These are phyloP conservation scores for Aristolochia contorta DNA, from an alignment of 164 flowering plant species.

Conservation along the genomic window DNA sequence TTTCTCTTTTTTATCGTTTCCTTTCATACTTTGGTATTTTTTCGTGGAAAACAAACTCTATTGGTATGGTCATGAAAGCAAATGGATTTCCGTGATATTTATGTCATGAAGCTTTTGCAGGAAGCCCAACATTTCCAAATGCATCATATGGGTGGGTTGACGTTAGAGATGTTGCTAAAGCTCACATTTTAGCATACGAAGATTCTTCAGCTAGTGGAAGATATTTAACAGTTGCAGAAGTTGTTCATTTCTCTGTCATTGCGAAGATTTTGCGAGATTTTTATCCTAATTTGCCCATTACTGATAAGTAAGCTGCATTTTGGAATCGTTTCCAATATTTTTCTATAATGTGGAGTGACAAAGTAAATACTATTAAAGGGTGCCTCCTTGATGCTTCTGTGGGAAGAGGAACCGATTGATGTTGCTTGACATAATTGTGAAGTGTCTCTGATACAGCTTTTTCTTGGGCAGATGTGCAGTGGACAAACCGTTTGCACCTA, in stretches of 20 bases:
- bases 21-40: neutral
- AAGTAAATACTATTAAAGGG: too few relatives aligned
- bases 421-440: too few relatives aligned
- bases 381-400: too few relatives aligned
- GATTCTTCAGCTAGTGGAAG: slow-evolving; percentile 52
- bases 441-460: neutral
- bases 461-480: slow-evolving; percentile 47
- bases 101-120: slow-evolving; percentile 11
- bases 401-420: too few relatives aligned
- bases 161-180: slow-evolving; percentile 53
- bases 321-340: too few relatives aligned
- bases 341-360: too few relatives aligned
- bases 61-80: neutral
- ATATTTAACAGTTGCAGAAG: slow-evolving; percentile 41
- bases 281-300: slow-evolving; percentile 31
- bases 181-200: slow-evolving; percentile 60
- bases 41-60: neutral
- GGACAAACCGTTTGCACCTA: slow-evolving; percentile 52
- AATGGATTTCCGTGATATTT: neutral
- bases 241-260: slow-evolving; percentile 26
- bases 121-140: slow-evolving; percentile 30
- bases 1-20: too few relatives aligned
- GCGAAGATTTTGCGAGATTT: slow-evolving; percentile 34
- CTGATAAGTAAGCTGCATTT: slow-evolving; percentile 30
- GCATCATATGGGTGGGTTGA: slow-evolving; percentile 33